Evolutionary conservation across 192 early-diverging fungal genomes (phyloP).

Genomic region (Dissophora globulifera): DNA sequence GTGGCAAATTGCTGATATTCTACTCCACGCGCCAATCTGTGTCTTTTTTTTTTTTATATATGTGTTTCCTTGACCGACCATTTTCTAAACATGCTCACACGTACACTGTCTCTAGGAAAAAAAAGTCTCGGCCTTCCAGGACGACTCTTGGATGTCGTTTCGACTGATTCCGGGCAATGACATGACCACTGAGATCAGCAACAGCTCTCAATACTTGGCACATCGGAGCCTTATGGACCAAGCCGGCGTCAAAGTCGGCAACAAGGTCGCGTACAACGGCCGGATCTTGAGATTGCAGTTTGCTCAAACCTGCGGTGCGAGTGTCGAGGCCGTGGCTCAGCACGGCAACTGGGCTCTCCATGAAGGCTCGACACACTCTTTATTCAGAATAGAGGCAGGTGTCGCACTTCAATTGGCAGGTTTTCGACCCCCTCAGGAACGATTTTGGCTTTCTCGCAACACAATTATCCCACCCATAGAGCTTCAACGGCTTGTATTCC

Average conservation of each 20-base stretch:
- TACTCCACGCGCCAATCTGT: neutral
- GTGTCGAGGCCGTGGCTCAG: neutral
- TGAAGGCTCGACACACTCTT: neutral
- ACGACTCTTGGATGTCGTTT: neutral
- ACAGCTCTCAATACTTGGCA: neutral
- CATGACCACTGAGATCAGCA: neutral
- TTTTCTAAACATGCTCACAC: too few relatives aligned
- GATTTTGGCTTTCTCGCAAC: neutral
- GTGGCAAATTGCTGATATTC: neutral
- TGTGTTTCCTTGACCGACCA: too few relatives aligned
- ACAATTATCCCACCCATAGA: neutral
- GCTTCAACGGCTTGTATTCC: constrained; percentile 9
- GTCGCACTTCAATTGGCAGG: constrained; percentile 4
- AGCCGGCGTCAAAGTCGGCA: neutral
- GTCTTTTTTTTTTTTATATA: too few relatives aligned
- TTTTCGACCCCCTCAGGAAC: neutral
- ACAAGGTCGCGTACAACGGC: neutral
- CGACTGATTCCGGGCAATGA: neutral
- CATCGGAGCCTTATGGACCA: neutral
- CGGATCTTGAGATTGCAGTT: neutral
- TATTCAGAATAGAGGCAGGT: neutral
- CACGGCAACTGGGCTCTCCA: neutral
- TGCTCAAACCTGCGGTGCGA: neutral
- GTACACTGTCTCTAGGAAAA: too few relatives aligned
- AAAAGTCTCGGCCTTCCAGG: too few relatives aligned